Evolutionary conservation across 306 rosid genomes (phyloP).

Genomic region (Luffa aegyptiaca): DNA sequence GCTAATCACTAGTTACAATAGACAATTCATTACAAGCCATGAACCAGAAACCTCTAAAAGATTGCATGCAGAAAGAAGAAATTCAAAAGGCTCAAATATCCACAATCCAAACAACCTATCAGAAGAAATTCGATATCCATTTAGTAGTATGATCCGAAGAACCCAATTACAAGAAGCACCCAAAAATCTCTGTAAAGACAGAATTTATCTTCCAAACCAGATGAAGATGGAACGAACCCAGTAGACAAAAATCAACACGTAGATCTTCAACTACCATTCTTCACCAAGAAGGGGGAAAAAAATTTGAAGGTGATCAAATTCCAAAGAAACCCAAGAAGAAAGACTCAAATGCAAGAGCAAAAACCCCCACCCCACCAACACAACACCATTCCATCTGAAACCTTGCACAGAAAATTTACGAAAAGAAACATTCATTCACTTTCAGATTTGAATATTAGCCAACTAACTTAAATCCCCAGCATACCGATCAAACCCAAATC

Average conservation of each 20-base stretch:
- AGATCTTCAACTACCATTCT: conserved; percentile 4
- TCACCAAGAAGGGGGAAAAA: background rate
- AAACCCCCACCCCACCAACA: background rate
- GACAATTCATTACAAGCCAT: background rate
- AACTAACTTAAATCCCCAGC: background rate
- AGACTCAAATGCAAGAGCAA: background rate
- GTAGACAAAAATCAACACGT: background rate
- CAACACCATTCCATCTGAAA: background rate
- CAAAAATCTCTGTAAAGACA: background rate
- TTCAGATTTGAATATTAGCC: background rate
- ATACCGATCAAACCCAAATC: background rate
- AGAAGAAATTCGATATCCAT: background rate
- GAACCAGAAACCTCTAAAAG: background rate
- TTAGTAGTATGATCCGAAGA: background rate
- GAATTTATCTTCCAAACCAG: background rate
- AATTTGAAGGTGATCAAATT: background rate
- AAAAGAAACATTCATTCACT: background rate
- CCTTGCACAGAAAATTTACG: background rate
- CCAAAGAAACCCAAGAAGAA: background rate
- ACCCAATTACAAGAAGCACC: background rate
- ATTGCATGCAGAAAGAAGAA: background rate
- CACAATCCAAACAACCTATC: background rate
- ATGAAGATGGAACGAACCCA: background rate
- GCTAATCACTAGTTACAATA: background rate
- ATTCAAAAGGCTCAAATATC: background rate